Conservation (phyloP, 2,329 filamentous ascomycete genomes). For the Aspergillus proliferans region DNA sequence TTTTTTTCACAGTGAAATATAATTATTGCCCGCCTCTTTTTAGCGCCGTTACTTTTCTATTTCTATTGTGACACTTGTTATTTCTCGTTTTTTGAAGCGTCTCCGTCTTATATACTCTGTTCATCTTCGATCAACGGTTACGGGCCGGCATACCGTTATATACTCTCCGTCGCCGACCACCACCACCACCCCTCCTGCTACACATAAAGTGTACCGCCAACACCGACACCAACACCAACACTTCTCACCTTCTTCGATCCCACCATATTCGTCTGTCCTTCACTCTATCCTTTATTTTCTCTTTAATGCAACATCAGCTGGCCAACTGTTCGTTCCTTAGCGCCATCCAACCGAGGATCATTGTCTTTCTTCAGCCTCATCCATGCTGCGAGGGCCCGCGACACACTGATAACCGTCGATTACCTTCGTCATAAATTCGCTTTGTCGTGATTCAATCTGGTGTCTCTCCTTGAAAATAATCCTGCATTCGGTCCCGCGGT, state of each 20-base stretch:
- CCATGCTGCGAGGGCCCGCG: background rate
- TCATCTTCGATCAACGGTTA: no score
- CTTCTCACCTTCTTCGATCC: background rate
- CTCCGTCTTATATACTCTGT: no score
- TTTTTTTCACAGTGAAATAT: no score
- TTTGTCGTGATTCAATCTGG: background rate
- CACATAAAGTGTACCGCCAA: background rate
- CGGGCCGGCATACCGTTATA: background rate
- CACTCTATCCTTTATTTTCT: background rate
- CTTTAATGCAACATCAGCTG: background rate
- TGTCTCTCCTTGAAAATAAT: background rate
- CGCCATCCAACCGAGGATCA: background rate
- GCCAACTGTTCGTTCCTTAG: background rate
- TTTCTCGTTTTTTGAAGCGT: no score
- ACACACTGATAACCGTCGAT: background rate
- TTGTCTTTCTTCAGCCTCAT: background rate
- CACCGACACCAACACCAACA: background rate
- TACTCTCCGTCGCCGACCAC: background rate
- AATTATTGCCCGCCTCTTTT: no score
- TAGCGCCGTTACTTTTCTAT: no score
- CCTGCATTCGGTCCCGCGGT: background rate
- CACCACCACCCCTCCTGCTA: background rate
- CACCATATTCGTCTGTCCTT: background rate
- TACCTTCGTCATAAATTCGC: background rate
- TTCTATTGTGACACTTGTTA: no score